phyloP scores from a whole-genome alignment of 176 grass and related monocot species.

The Aegilops speltoides region DNA sequence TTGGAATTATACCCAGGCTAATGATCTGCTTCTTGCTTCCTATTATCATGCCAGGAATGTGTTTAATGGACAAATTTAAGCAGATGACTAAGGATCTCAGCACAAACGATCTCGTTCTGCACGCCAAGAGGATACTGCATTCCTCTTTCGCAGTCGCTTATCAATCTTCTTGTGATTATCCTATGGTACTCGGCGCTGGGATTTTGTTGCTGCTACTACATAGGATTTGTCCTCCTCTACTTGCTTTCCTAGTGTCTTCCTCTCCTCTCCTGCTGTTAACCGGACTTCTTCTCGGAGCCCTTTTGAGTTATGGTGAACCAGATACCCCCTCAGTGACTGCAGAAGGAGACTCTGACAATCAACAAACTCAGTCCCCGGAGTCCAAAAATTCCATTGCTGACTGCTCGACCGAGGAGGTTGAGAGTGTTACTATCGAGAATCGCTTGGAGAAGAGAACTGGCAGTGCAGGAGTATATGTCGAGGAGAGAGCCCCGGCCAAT shows the following conservation, averaged over 20 bases:
- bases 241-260: slow-evolving; percentile 20
- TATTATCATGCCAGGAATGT: background rate
- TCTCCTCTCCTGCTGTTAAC: slow-evolving; percentile 59
- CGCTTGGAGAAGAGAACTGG: background rate
- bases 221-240: slow-evolving; percentile 35
- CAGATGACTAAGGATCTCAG: slow-evolving; percentile 31
- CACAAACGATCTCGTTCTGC: background rate
- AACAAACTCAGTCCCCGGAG: background rate
- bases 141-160: slow-evolving; percentile 43
- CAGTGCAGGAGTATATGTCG: background rate
- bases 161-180: slow-evolving; percentile 47
- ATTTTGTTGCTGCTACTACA: slow-evolving; percentile 48
- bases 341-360: background rate
- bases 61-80: background rate
- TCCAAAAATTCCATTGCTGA: background rate
- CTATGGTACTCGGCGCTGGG: slow-evolving; percentile 25
- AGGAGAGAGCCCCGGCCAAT: background rate
- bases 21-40: slow-evolving; percentile 17
- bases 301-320: slow-evolving; percentile 53
- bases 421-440: slow-evolving; percentile 11
- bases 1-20: background rate
- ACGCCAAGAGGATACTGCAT: slow-evolving; percentile 25
- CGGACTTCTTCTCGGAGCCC: slow-evolving; percentile 58
- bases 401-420: slow-evolving; percentile 3
- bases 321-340: slow-evolving; percentile 8